Base-by-base conservation (phyloP, 306 rosid genomes). In the Betula pendula region DNA sequence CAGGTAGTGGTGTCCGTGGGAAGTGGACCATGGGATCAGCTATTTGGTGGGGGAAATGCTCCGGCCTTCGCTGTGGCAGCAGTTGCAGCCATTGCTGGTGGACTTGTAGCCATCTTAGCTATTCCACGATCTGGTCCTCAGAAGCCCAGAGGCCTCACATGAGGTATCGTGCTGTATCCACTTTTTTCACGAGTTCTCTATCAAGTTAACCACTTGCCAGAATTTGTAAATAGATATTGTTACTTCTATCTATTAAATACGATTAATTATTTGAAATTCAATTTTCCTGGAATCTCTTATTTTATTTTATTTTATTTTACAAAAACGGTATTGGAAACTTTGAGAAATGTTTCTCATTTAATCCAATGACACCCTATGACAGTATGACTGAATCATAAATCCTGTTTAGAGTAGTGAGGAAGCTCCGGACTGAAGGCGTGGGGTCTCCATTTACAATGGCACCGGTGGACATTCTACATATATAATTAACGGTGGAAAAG, bases 1-100 rank as follows among this genome's bases (percentile, higher is more conserved):
- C 86, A 95, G 98, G 94, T 96, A 65, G 71, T 96, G 81, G 99
- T 92, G 77, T 92, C 97, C 52, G 31, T 92, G 79, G 96, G 97
- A 77, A 89, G 97, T 89, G 99, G 99, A 85, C 99, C 97, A 53
- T 96, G 98, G 99, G 97, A 92, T 96, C 97, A 96, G 82, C 89
- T 96, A 85, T 92, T 96, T 86, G 98, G 98, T 78, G 98, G 99
- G 84, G 96, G 98, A 81, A 96, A 96, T 80, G 48, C 97, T 77
- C 98, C 99, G 56, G 98, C 97, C 80, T 89, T 96, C 74, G 97
- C 87, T 44, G 93, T 95, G 81, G 97, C 92, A 70, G 92, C 93
- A 75, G 75, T 79, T 91, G 88, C 99, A 81, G 93, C 93, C 88
- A 89, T 92, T 80, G 89, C 77, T 63, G 86, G 97, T 84, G 98